These are phyloP conservation scores for Phytophthora cactorum DNA, from an alignment of 352 stramenopile genomes.

Conservation along the genomic window DNA sequence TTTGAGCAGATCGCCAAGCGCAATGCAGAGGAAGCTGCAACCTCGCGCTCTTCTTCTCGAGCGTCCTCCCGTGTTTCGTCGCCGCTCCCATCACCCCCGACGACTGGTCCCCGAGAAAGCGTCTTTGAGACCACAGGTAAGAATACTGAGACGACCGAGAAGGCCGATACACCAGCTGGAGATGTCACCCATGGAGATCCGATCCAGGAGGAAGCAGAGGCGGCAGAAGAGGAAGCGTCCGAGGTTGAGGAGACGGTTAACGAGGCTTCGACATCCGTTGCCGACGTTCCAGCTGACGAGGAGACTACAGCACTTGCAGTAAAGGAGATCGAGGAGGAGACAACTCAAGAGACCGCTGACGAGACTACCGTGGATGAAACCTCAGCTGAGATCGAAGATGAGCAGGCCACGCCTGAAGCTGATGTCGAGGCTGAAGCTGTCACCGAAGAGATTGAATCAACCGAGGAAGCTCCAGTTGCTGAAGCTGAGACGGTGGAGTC, in stretches of 20 bases:
- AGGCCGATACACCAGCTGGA: neutral
- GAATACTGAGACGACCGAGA: conserved; percentile 21
- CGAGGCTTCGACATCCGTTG: neutral
- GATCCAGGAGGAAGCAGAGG: conserved; percentile 10
- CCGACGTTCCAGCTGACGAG: neutral
- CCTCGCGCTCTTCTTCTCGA: conserved; percentile 20
- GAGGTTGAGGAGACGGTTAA: neutral
- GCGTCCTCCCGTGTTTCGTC: conserved; percentile 20
- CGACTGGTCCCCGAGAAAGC: conserved; percentile 10
- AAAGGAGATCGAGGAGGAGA: conserved; percentile 1
- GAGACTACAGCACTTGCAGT: neutral
- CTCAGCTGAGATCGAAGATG: neutral
- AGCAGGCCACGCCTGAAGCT: neutral
- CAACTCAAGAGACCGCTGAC: neutral
- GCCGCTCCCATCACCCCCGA: conserved; percentile 12
- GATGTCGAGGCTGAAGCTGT: neutral
- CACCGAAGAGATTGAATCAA: neutral
- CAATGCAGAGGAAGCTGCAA: conserved; percentile 23
- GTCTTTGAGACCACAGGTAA: conserved; percentile 20
- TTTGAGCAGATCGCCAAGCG: conserved; percentile 35
- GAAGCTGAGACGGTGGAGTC: neutral
- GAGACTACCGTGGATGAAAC: neutral
- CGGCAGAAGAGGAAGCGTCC: neutral
- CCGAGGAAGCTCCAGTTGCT: neutral
- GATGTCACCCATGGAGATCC: neutral